Base-by-base conservation (phyloP, 768 basidiomycete species). In the Agrocybe pediades region DNA sequence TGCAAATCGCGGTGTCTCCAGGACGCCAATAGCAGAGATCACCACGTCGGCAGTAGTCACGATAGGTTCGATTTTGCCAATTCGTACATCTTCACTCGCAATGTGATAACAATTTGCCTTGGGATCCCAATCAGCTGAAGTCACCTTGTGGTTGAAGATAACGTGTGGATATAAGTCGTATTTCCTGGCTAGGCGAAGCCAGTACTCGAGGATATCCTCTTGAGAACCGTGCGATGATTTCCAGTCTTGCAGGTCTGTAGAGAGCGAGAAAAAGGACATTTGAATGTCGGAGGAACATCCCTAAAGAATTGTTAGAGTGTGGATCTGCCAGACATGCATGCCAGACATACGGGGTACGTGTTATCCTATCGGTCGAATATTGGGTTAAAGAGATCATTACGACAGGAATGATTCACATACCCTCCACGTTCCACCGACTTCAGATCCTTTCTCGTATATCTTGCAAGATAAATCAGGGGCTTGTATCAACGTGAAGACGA, bases 361-460 rank as follows among this genome's bases (percentile, higher is more conserved):
- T 75, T 73, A 36, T 71, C 69, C 75, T 77, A 42, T 9, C 36
- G 11, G n/a, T n/a, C n/a, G n/a, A n/a, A n/a, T n/a, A n/a, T n/a
- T n/a, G n/a, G n/a, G n/a, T n/a, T n/a, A n/a, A n/a, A n/a, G n/a
- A n/a, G n/a, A n/a, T n/a, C n/a, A n/a, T n/a, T n/a, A n/a, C n/a
- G n/a, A n/a, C n/a, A n/a, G n/a, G n/a, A n/a, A n/a, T n/a, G 26
- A 29, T 26, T 9, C 27, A 68, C 79, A 56, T 51, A 82, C 80
- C 55, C 78, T 69, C 80, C 81, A 82, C 25, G 78, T 79, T 30
- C 81, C 80, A 9, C 81, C 81, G 16, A 82, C 70, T 30, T 74
- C 73, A 2, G 47, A 45, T 4, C 62, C 73, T 49, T 78, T 76
- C 58, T 82, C 81, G 26, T 72, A 78, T 17, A 82, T 75, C 82